Evolutionary conservation across 208 protist genomes (phyloP), one percentile per base, ranked within the genome.

Genomic region (Spongospora subterranea): DNA sequence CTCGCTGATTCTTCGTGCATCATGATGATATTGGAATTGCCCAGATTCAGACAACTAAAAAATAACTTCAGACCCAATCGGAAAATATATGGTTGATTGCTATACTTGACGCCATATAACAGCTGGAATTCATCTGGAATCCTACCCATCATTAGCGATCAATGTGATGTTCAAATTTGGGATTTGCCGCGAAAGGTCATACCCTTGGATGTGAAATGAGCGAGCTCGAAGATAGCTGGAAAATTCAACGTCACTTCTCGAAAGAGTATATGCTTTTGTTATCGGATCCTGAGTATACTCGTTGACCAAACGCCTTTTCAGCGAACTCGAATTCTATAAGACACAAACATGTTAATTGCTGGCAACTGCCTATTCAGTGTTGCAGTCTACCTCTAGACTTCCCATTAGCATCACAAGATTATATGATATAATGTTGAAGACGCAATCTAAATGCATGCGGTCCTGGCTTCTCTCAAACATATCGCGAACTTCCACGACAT

Each of bases 1-100:
- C 71, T 6, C 6, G 71, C 71, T 39, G 71, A 82, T 82, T 82
- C 71, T 43, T 43, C 40, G n/a, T 82, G 71, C 71, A 82, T 82
- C 71, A 82, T 82, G 71, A 82, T 82, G 11, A 82, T 6, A n/a
- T 82, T 82, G 11, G 71, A 82, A n/a, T 82, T 82, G 71, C 71
- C 71, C 71, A 82, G 40, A 43, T 82, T 82, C 35, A 82, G n/a
- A 35, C 71, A 82, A n/a, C 71, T 82, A 35, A 6, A 45, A n/a
- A 45, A 43, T 82, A 40, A 82, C 11, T 45, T 82, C 13, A 17
- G n/a, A 20, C 17, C n/a, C 54, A 32, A 35, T 43, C 17, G 6
- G 35, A 43, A 20, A 45, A 35, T 43, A 82, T 40, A 6, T 39
- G 35, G 35, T 17, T 43, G 54, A 40, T 35, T 35, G 71, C 17